These are phyloP conservation scores for Phytopythium montanum DNA, from an alignment of 352 stramenopile species.

Conservation along the genomic window DNA sequence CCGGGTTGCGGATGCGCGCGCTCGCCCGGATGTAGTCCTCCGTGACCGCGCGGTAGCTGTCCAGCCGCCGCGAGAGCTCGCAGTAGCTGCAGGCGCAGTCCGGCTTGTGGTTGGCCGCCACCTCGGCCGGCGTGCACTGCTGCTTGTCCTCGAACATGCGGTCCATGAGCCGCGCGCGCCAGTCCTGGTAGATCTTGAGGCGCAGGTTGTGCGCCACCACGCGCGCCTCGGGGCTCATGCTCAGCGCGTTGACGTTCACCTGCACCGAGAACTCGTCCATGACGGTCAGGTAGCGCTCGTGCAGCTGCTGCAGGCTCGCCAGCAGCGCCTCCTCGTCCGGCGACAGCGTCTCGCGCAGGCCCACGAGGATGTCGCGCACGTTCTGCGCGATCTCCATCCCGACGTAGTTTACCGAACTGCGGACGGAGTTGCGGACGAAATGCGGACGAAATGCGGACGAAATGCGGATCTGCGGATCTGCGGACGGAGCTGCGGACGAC, in stretches of 20 bases:
- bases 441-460: too few species aligned
- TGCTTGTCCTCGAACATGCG: conserved; percentile 54
- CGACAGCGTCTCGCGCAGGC: conserved; percentile 72
- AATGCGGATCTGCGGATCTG: not conserved
- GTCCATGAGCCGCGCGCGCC: conserved; percentile 71
- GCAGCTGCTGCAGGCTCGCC: conserved; percentile 54
- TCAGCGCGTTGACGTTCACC: conserved; percentile 52
- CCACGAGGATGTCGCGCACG: conserved; percentile 75
- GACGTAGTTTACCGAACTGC: not conserved
- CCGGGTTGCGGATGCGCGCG: conserved; percentile 43
- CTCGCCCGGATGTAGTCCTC: conserved; percentile 55
- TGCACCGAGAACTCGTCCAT: conserved; percentile 65
- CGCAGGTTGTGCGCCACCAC: conserved; percentile 72
- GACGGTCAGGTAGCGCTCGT: conserved; percentile 65
- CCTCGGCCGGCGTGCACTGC: conserved; percentile 31
- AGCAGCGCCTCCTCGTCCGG: conserved; percentile 68
- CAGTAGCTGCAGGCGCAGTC: conserved; percentile 54
- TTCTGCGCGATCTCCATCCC: conserved; percentile 81
- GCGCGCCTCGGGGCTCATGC: conserved; percentile 70
- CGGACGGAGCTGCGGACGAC: not conserved
- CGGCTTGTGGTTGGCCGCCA: conserved; percentile 30
- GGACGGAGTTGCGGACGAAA: not conserved
- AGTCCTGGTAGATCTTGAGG: conserved; percentile 81
- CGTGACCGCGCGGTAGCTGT: conserved; percentile 54
- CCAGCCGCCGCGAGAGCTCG: conserved; percentile 42